Base-by-base conservation (phyloP, 2,329 filamentous ascomycete species). In the Verticillium klebahnii region DNA sequence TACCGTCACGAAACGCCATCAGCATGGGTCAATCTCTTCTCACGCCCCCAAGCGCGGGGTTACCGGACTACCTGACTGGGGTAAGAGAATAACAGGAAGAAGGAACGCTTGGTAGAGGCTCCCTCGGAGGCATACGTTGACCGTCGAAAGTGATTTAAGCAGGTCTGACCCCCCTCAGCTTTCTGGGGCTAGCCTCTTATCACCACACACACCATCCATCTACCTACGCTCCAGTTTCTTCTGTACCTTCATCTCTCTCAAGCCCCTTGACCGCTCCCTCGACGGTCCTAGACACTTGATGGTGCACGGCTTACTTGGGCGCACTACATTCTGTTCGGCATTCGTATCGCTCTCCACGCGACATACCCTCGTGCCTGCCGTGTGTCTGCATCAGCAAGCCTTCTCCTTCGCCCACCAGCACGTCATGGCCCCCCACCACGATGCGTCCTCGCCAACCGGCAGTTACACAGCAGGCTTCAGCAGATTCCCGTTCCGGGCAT, bases 351-450 rank as follows among this genome's bases (percentile, higher is more conserved):
- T 36, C n/a, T 17, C 55, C 32, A 57, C 17, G 34, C 55, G 55
- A 23, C 17, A 37, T 19, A n/a, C 14, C n/a, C 15, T 39, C 31
- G 55, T 23, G 19, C 23, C 55, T 57, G 31, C 55, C 32, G 8
- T 23, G 17, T 37, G 9, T 17, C 34, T 19, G 19, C 55, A 6
- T 37, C 31, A 23, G 7, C 31, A 5, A 14, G 17, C n/a, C n/a
- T 23, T 25, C 55, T 36, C n/a, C 32, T 36, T 17, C 32, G 19
- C 19, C 25, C 56, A 58, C n/a, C n/a, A 54, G 7, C 32, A 59
- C 57, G 68, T 56, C 63, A 81, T 82, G 80, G 69, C 79, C 64
- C 80, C 79, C 45, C 79, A 82, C 69, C 80, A 76, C 66, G 77
- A 82, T 67, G 75, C 77, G 36, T 76, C 76, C 29, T 81, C 78